Base-by-base conservation (phyloP, 768 basidiomycete species). In the Heimioporus sp. region DNA sequence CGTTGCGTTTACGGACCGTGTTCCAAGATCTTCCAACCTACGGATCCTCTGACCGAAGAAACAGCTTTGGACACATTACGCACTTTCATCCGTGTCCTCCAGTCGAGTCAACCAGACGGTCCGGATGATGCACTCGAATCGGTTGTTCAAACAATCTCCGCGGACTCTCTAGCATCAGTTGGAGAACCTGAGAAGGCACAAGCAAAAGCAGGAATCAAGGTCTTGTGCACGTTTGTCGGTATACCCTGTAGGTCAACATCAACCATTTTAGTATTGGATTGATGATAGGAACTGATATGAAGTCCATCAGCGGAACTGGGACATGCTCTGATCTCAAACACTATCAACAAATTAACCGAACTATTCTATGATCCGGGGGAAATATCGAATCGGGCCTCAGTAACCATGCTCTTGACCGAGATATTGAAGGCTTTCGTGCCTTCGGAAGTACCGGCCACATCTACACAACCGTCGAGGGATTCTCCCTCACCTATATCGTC, bases 131-230 rank as follows among this genome's bases (percentile, higher is more conserved):
- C 48, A 1, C 69, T 80, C 15, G 72, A 78, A 43, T 85, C 82
- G 6, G 72, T 96, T 3, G 86, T 86, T 15, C 80, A 78, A 56
- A 84, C 87, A 39, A 85, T 89, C 0, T 88, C 87, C 55, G 80
- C 83, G 49, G 91, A 97, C 63, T 94, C 91, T 59, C 76, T 93
- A 9, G 76, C 79, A 20, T 82, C 89, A 50, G 70, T 98, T 39
- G 80, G 83, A 39, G 91, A 97, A 64, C 93, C 96, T 0, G 97
- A 98, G 67, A 98, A 98, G 73, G 87, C 81, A 65, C 90, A 93
- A 65, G 93, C 95, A 1, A 85, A 85, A 64, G 85, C 90, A 37
- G 94, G 93, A 1, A 87, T 87, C 42, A 92, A 90, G 65, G 80
- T 93, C 31, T 70, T 98, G 31, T 86, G 87, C 55, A 80, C 83